phyloP scores from a whole-genome alignment of 306 rosid species.

The Parietaria judaica region DNA sequence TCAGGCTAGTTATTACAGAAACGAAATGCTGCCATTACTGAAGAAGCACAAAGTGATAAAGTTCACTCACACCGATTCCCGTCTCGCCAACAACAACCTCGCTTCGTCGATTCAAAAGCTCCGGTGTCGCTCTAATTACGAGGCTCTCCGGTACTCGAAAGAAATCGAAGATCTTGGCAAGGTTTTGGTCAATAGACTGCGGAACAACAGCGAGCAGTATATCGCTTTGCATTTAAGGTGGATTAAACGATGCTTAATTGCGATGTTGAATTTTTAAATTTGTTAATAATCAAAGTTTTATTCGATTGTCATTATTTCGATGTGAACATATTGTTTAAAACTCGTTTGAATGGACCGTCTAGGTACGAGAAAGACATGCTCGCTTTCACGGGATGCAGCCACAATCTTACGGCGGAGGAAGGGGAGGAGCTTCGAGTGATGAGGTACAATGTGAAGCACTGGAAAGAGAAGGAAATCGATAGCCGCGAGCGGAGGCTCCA shows the following conservation, averaged over 20 bases:
- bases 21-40: constrained; percentile 62
- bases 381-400: constrained; percentile 94
- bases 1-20: constrained; percentile 92
- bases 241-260: not conserved
- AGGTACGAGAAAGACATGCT: constrained; percentile 99
- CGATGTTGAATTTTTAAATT: no score
- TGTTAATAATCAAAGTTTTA: no score
- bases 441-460: constrained; percentile 88
- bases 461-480: constrained; percentile 97
- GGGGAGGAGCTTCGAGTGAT: constrained; percentile 62
- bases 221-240: constrained; percentile 94
- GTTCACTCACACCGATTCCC: constrained; percentile 86
- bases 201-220: constrained; percentile 59
- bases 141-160: constrained; percentile 58
- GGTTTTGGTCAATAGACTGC: constrained; percentile 60
- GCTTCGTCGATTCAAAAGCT: constrained; percentile 77
- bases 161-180: constrained; percentile 88
- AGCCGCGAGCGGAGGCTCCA: constrained; percentile 50
- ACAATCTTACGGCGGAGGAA: constrained; percentile 72
- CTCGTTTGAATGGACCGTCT: not conserved
- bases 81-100: constrained; percentile 82
- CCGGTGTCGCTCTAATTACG: constrained; percentile 82
- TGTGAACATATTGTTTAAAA: no score
- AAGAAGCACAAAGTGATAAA: constrained; percentile 56
- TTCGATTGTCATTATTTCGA: no score